Evolutionary conservation across 2,329 filamentous ascomycete genomes (phyloP), one percentile per base, ranked within the genome.

Genomic region (Nemania bipapillata): DNA sequence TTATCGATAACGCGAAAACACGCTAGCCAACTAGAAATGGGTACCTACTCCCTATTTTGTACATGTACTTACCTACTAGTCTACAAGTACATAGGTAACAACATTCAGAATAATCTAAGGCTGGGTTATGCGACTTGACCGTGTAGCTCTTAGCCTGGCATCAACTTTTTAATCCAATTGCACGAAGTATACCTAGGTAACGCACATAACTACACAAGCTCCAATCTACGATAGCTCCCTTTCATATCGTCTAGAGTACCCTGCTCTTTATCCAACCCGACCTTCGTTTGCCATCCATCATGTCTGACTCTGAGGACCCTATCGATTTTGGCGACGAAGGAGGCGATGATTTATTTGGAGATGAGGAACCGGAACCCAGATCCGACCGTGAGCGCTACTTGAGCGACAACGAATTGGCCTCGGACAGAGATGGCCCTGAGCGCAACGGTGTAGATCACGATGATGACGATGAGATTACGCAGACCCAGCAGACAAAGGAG

Each of bases 341-440:
- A 65, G 88, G 83, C 66, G 88, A 88, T 75, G 88, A 90, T 75
- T 83, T 90, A 53, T 90, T 90, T 69, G 88, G 87, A 60, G 87
- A 89, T 59, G 86, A 82, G 47, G 80, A 79, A 42, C 83, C 91
- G 73, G 87, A 89, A 75, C 80, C 89, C 72, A 86, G 87, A 73
- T 86, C 89, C 58, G 86, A 89, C 66, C 85, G 89, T 76, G 89
- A 89, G 73, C 86, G 88, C 73, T 86, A 85, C 53, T 83, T 90
- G 20, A 86, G 86, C 75, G 91, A 94, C 74, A 87, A 89, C 71
- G 86, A 87, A 24, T 80, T 87, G 4, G 84, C 81, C 28, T 87
- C 85, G 2, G 86, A 89, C 15, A 81, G 79, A 30, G 84, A 85
- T 55, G 83, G 78, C 17, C 82, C 82, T 53, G 81, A 81, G 22